Conservation (phyloP, 2,329 filamentous ascomycete species). For the Penicillium sumatraense region DNA sequence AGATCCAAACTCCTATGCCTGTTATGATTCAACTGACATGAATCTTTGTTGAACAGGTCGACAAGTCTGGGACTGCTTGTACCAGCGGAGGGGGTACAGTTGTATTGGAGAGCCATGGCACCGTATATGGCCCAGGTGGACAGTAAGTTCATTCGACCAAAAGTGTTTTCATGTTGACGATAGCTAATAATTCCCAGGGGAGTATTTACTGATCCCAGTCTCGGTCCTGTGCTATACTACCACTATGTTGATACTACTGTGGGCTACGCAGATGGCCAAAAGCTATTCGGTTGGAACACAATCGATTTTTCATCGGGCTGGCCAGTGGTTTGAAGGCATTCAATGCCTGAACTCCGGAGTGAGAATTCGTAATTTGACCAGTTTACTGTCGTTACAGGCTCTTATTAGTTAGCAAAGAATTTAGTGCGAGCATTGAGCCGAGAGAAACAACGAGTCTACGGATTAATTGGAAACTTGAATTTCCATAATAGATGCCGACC, state of each 20-base stretch:
- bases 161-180: neutral
- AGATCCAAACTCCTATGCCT: neutral
- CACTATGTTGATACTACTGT: conserved; percentile 63
- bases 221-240: conserved; percentile 65
- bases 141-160: conserved; percentile 56
- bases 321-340: conserved; percentile 42
- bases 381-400: too few relatives aligned
- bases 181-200: conserved; percentile 28
- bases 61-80: conserved; percentile 59
- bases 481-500: too few relatives aligned
- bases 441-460: too few relatives aligned
- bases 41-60: conserved; percentile 39
- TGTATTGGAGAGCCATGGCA: conserved; percentile 63
- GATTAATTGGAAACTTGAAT: too few relatives aligned
- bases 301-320: conserved; percentile 51
- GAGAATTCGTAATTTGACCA: too few relatives aligned
- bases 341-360: too few relatives aligned
- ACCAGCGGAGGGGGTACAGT: conserved; percentile 62
- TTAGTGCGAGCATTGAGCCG: too few relatives aligned
- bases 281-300: conserved; percentile 54
- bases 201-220: conserved; percentile 35
- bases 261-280: conserved; percentile 55
- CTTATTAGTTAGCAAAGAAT: too few relatives aligned
- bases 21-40: too few relatives aligned
- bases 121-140: conserved; percentile 68